Evolutionary conservation across 1,284 basidiomycete species (phyloP).

Genomic region (Rhodotorula sp.): DNA sequence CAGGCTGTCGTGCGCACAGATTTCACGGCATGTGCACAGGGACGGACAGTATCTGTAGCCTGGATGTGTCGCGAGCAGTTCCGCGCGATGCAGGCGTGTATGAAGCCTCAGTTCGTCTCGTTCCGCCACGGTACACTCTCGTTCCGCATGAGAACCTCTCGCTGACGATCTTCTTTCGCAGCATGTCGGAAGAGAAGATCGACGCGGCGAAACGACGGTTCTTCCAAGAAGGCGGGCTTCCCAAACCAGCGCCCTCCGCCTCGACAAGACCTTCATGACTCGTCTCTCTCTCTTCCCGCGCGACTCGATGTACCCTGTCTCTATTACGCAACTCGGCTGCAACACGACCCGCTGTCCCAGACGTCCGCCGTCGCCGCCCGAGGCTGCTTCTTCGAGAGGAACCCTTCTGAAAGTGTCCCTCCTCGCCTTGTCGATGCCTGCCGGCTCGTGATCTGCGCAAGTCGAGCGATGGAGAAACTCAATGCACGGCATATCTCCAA

Average conservation of each 20-base stretch:
- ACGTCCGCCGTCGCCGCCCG: not conserved
- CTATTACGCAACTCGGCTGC: not conserved
- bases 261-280: not conserved
- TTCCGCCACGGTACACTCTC: not conserved
- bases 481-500: too few species aligned
- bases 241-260: not conserved
- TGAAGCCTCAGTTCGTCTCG: constrained; percentile 38
- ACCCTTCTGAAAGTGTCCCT: too few species aligned
- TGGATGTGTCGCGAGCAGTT: constrained; percentile 42
- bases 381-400: too few species aligned
- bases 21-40: constrained; percentile 42
- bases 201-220: constrained; percentile 41
- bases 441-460: too few species aligned
- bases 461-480: too few species aligned
- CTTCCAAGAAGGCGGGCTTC: constrained; percentile 24
- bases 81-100: constrained; percentile 43
- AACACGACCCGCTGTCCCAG: not conserved
- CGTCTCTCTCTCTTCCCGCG: too few species aligned
- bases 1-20: constrained; percentile 13
- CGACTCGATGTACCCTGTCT: not conserved
- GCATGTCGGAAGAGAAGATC: constrained; percentile 41
- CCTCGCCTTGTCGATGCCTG: too few species aligned
- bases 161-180: not conserved
- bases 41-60: constrained; percentile 42
- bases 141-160: not conserved